phyloP scores from a whole-genome alignment of 345 rosid species.

The Streptanthus diversifolius region DNA sequence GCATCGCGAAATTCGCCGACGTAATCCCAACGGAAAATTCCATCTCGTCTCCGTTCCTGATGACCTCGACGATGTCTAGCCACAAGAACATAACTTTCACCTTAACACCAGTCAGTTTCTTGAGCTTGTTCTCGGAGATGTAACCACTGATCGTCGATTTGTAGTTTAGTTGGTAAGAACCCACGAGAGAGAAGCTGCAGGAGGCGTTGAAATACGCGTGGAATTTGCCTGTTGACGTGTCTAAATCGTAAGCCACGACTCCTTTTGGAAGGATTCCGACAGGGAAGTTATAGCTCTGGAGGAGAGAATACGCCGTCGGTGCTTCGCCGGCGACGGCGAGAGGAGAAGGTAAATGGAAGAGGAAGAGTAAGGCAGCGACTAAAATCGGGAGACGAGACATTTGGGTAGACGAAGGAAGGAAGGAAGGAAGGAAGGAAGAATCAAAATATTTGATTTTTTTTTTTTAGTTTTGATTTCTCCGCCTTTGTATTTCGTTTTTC shows the following conservation, averaged over 20 bases:
- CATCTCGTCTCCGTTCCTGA: conserved; percentile 54
- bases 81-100: conserved; percentile 84
- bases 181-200: conserved; percentile 82
- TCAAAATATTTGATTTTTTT: background rate
- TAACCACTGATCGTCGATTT: conserved; percentile 69
- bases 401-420: background rate
- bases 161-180: conserved; percentile 81
- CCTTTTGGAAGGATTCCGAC: conserved; percentile 82
- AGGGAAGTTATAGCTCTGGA: conserved; percentile 69
- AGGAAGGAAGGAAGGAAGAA: background rate
- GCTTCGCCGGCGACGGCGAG: conserved; percentile 23
- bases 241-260: conserved; percentile 55
- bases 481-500: background rate
- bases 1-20: conserved; percentile 67
- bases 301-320: conserved; percentile 63
- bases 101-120: conserved; percentile 63
- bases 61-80: conserved; percentile 88
- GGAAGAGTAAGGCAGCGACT: conserved; percentile 25
- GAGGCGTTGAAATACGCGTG: conserved; percentile 54
- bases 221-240: conserved; percentile 58
- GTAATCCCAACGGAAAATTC: conserved; percentile 88
- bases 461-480: background rate
- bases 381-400: conserved; percentile 15
- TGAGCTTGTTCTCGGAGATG: conserved; percentile 59
- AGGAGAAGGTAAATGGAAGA: conserved; percentile 25